Percentiles rank a stretch among this genome's conserved stretches.
These are phyloP conservation scores for Xerocomus nothofagi DNA, from an alignment of 1,284 basidiomycete genomes.

Conservation along the genomic window DNA sequence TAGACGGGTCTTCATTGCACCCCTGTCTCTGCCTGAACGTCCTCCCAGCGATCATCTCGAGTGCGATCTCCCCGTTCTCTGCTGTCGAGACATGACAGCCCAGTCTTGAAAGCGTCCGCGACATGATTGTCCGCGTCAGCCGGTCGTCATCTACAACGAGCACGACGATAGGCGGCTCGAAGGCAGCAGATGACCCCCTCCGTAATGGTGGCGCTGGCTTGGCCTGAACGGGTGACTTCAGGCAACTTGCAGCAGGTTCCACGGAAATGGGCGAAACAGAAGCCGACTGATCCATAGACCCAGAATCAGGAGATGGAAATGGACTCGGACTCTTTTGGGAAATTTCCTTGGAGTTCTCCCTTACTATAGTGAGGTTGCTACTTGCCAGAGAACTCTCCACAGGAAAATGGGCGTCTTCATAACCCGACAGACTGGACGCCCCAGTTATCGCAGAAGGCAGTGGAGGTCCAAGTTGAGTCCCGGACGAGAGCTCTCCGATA, in stretches of 20 bases:
- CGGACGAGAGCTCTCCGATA: slow-evolving; percentile 48
- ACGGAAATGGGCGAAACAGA: slow-evolving; percentile 2
- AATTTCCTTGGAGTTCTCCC: slow-evolving; percentile 4
- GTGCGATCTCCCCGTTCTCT: slow-evolving; percentile 84
- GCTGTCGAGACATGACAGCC: slow-evolving; percentile 79
- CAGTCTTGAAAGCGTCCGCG: slow-evolving; percentile 72
- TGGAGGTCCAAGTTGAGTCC: slow-evolving; percentile 39
- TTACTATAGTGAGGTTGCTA: slow-evolving; percentile 9
- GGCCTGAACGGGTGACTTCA: slow-evolving; percentile 15
- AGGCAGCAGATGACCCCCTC: slow-evolving; percentile 33
- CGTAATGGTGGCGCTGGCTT: slow-evolving; percentile 27
- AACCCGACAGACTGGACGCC: not conserved
- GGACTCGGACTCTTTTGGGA: slow-evolving; percentile 2
- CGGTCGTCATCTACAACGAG: slow-evolving; percentile 80
- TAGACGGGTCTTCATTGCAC: not conserved
- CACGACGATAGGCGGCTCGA: slow-evolving; percentile 52
- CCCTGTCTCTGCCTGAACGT: slow-evolving; percentile 1
- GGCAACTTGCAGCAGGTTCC: slow-evolving; percentile 11
- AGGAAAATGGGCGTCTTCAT: slow-evolving; percentile 1
- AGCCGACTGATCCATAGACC: slow-evolving; percentile 1
- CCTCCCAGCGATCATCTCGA: slow-evolving; percentile 66
- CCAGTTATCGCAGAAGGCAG: slow-evolving; percentile 35
- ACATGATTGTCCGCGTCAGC: slow-evolving; percentile 82
- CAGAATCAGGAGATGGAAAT: slow-evolving; percentile 4
- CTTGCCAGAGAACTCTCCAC: slow-evolving; percentile 1